Conservation (phyloP, 1,284 basidiomycete species). For the Trichosporon ovoides region DNA sequence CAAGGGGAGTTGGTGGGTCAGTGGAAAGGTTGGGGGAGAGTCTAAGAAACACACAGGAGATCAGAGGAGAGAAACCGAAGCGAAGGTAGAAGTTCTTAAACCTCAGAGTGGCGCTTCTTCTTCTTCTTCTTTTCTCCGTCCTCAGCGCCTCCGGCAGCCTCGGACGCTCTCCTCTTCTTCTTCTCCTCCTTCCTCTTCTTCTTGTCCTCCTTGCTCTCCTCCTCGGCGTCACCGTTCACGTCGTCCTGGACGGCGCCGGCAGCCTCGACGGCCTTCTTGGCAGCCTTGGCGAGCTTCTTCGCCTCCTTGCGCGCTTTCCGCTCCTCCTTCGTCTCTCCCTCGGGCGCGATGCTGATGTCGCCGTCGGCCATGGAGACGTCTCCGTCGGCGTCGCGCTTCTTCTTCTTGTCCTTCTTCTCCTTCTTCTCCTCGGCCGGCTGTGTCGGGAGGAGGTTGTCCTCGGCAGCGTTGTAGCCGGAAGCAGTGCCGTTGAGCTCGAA, state of each 20-base stretch:
- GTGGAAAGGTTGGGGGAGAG: not conserved
- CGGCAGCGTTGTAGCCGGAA: slow-evolving; percentile 69
- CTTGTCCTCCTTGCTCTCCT: slow-evolving; percentile 17
- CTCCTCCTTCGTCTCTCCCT: slow-evolving; percentile 49
- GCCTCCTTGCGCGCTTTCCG: slow-evolving; percentile 60
- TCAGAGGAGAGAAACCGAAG: not conserved
- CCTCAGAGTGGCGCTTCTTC: slow-evolving; percentile 57
- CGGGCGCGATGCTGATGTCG: slow-evolving; percentile 49
- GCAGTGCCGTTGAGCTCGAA: slow-evolving; percentile 70
- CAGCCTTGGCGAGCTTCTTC: slow-evolving; percentile 48
- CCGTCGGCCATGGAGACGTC: slow-evolving; percentile 46
- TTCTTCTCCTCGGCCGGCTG: slow-evolving; percentile 64
- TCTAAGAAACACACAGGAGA: slow-evolving; percentile 5
- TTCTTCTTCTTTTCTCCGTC: slow-evolving; percentile 57
- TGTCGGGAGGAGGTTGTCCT: slow-evolving; percentile 67
- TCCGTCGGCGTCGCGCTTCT: slow-evolving; percentile 50
- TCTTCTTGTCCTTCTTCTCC: slow-evolving; percentile 74
- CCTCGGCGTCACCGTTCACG: slow-evolving; percentile 15
- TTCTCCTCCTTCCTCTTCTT: slow-evolving; percentile 52
- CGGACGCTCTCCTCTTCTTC: slow-evolving; percentile 51
- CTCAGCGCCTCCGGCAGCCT: slow-evolving; percentile 47
- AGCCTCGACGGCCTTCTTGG: slow-evolving; percentile 29
- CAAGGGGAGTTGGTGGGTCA: slow-evolving; percentile 1
- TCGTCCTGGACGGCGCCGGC: not conserved
- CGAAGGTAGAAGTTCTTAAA: slow-evolving; percentile 1